Evolutionary conservation across 331 rosid genomes (phyloP), one percentile per base, ranked within the genome.

Genomic region (Pyracantha coccinea): DNA sequence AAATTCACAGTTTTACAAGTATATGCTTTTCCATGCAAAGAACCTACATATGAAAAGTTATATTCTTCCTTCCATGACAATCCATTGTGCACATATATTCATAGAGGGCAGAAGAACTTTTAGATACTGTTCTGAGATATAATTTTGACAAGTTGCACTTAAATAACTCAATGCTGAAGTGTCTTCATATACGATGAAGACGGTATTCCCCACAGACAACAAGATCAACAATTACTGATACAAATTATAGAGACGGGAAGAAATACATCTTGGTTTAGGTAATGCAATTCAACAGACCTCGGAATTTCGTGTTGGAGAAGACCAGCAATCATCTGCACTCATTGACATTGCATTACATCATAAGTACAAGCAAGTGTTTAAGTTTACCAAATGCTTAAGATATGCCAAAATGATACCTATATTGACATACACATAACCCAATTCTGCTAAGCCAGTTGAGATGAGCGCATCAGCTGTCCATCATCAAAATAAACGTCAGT

Each of bases 281-380:
- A 74, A 68, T 11, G 68, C 38, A 79, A 73, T 66, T 82, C 63
- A 62, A 74, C 79, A 67, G 55, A 94, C 99, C 99, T 86, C 71
- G 15, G 19, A 78, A 81, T 89, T 79, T 74, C 99, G 85, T 32
- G n/a, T 71, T 47, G 6, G 80, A 28, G 74, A 1, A 61, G 87
- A 87, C 99, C 99, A 94, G 87, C 99, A 94, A 84, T 94, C 99
- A 90, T 94, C 99, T 94, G 91, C 91, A 78, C 15, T 70, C 57
- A 78, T 66, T 12, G 27, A 75, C 77, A 66, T 8, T 21, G 64
- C 57, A 57, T 64, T 78, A 15, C 73, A 68, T 77, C 32, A 61
- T 73, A 55, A 79, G 68, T n/a, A 25, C 17, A 63, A 69, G 29
- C 32, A 53, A 63, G 64, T 53, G 27, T 33, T 58, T 8, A 28